Conservation (phyloP, 768 basidiomycete species). For the Leucocoprinus sp. region DNA sequence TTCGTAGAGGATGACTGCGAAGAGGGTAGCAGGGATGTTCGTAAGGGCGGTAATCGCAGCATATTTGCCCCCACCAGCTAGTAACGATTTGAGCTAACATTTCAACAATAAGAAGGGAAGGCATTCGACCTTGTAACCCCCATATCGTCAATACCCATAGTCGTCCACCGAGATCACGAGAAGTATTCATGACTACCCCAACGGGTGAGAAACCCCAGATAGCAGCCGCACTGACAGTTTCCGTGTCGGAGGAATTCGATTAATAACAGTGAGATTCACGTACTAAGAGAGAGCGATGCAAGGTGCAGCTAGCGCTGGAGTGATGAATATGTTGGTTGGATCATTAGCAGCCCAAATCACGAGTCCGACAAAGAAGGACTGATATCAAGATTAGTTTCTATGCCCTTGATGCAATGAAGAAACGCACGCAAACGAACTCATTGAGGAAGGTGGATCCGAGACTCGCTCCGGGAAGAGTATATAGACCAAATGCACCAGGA, state of each 20-base stretch:
- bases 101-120: neutral
- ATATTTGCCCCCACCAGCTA: slow-evolving; percentile 46
- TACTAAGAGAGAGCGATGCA: slow-evolving; percentile 54
- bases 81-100: neutral
- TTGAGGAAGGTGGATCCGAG: slow-evolving; percentile 42
- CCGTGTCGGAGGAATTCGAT: neutral
- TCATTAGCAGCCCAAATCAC: slow-evolving; percentile 47
- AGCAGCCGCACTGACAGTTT: slow-evolving; percentile 34
- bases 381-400: neutral
- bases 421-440: slow-evolving; percentile 46
- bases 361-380: slow-evolving; percentile 38
- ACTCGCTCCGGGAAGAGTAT: slow-evolving; percentile 35
- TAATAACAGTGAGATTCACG: slow-evolving; percentile 16
- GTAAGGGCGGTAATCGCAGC: slow-evolving; percentile 57
- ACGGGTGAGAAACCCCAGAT: slow-evolving; percentile 50
- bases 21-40: slow-evolving; percentile 56
- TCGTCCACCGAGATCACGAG: slow-evolving; percentile 61
- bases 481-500: slow-evolving; percentile 48
- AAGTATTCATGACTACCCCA: slow-evolving; percentile 54
- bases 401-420: neutral
- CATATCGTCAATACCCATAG: slow-evolving; percentile 56
- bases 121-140: slow-evolving; percentile 33
- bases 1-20: slow-evolving; percentile 48
- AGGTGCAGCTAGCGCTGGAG: slow-evolving; percentile 44
- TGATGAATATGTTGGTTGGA: slow-evolving; percentile 49